These are phyloP conservation scores for Euphrasia arctica DNA, from an alignment of 305 asterid genomes.

Conservation along the genomic window DNA sequence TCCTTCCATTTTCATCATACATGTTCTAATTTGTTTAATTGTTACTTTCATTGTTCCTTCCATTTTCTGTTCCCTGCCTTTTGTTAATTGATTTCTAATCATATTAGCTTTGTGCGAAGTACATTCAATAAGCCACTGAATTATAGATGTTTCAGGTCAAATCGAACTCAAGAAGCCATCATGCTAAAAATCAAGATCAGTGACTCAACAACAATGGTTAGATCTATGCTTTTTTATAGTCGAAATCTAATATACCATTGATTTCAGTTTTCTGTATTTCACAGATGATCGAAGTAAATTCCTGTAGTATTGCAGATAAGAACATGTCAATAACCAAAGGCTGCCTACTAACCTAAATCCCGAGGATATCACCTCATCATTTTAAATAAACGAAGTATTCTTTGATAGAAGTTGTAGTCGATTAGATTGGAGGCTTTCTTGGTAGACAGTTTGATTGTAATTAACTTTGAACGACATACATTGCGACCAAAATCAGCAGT, in stretches of 20 bases:
- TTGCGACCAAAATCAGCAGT: constrained; percentile 8
- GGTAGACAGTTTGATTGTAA: neutral
- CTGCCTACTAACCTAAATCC: constrained; percentile 8
- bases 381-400: constrained; percentile 14
- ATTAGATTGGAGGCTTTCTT: constrained; percentile 12
- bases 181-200: constrained; percentile 7
- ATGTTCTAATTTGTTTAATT: neutral
- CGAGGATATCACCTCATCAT: constrained; percentile 17
- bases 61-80: neutral
- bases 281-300: neutral
- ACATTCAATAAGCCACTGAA: neutral
- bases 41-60: neutral
- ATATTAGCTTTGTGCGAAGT: neutral
- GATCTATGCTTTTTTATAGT: neutral
- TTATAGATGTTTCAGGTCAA: constrained; percentile 2
- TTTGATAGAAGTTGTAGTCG: constrained; percentile 5
- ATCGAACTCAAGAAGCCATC: constrained; percentile 7
- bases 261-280: neutral
- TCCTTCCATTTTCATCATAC: neutral
- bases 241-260: constrained; percentile 3
- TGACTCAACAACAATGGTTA: neutral
- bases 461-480: constrained; percentile 25
- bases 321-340: constrained; percentile 3
- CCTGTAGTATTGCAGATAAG: neutral
- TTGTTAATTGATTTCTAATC: neutral